Evolutionary conservation across 2,329 filamentous ascomycete species (phyloP).

Genomic region (Fusarium falciforme): DNA sequence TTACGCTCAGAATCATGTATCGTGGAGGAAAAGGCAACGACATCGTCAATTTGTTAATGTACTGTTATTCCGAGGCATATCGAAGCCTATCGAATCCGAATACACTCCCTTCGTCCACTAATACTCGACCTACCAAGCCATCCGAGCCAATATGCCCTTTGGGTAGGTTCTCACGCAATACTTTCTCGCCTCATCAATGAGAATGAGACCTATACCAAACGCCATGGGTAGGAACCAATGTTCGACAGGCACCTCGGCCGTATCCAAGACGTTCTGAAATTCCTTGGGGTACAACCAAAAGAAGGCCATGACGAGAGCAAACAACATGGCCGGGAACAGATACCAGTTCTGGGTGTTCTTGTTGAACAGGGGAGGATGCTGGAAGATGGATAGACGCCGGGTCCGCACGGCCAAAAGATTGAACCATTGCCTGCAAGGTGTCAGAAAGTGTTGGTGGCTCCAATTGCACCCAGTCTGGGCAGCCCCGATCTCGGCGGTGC

Average conservation of each 20-base stretch:
- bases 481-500: slow-evolving; percentile 19
- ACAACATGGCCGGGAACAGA: slow-evolving; percentile 76
- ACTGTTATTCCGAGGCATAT: slow-evolving; percentile 1
- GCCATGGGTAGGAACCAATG: slow-evolving; percentile 82
- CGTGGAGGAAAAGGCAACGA: neutral
- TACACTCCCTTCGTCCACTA: neutral
- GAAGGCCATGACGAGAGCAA: slow-evolving; percentile 75
- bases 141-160: slow-evolving; percentile 11
- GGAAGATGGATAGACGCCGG: slow-evolving; percentile 73
- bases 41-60: neutral
- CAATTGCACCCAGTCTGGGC: neutral
- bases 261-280: slow-evolving; percentile 71
- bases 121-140: slow-evolving; percentile 20
- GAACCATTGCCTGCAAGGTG: slow-evolving; percentile 69
- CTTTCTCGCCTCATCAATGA: slow-evolving; percentile 28
- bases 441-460: slow-evolving; percentile 16
- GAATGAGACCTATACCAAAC: slow-evolving; percentile 62
- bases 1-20: slow-evolving; percentile 11
- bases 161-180: slow-evolving; percentile 26
- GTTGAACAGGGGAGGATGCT: slow-evolving; percentile 77
- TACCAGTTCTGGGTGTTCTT: slow-evolving; percentile 73
- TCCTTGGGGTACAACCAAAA: slow-evolving; percentile 77
- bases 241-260: slow-evolving; percentile 73
- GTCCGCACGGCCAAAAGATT: slow-evolving; percentile 78
- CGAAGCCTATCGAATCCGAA: slow-evolving; percentile 7